Base-by-base conservation (phyloP, 2,329 filamentous ascomycete genomes). In the Paraphaeosphaeria sporulosa region DNA sequence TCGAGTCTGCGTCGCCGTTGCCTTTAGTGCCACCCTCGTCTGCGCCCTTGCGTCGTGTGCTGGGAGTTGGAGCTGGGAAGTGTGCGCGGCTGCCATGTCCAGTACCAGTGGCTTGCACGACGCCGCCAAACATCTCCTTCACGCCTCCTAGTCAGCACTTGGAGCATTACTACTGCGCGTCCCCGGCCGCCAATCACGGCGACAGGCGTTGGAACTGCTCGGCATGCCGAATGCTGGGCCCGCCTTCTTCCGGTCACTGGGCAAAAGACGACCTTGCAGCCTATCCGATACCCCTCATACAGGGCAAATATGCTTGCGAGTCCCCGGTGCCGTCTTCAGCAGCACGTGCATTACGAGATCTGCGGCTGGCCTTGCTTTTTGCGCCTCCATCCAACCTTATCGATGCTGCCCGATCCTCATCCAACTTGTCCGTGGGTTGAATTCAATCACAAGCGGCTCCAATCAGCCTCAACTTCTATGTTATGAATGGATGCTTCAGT, bases 211-310 rank as follows among this genome's bases (percentile, higher is more conserved):
- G 12, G 17, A 19, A 13, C 34, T 17, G 7, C 27, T 68, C 67
- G 67, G 64, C 50, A 64, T 67, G 63, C 66, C 68, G 66, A 62
- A 6, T 48, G 40, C 38, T 40, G 38, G 25, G 27, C 30, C 42
- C 56, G 61, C 56, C 55, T 48, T 38, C 55, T 53, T 23, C 52
- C 60, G 55, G 44, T 38, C 42, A 48, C 55, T 27, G 51, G 38
- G 51, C 40, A 66, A 67, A 62, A 64, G 61, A 21, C 40, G 13
- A 4, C 38, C 21, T 49, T 36, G 30, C 21, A 43, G 48, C 50
- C 48, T 40, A 27, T 50, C 21, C 15, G 21, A 19, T 32, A 42
- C 46, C 8, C 36, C 27, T 10, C 12, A 15, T 36, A 61, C 40
- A 42, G 42, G 55, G 4, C 55, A 57, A 55, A 52, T 58, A 56